Conservation (phyloP, 139 green algal species). For the Picochlorum sp. region DNA sequence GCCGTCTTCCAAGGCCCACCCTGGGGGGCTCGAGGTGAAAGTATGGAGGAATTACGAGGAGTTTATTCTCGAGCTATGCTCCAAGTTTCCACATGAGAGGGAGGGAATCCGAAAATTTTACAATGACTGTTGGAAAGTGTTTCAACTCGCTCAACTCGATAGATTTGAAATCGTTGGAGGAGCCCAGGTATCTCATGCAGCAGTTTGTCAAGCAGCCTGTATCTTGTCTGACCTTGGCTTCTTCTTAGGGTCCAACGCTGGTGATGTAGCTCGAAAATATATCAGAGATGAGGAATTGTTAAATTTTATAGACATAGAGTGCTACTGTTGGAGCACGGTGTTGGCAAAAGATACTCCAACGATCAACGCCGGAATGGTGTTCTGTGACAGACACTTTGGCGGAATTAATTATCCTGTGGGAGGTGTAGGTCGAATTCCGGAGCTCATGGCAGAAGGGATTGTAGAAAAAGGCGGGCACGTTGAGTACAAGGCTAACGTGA, state of each 20-base stretch:
- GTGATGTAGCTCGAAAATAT: constrained; percentile 72
- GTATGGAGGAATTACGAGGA: constrained; percentile 84
- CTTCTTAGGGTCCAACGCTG: constrained; percentile 71
- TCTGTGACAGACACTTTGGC: constrained; percentile 81
- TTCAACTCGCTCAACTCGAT: constrained; percentile 79
- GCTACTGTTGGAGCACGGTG: constrained; percentile 93
- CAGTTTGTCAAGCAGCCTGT: constrained; percentile 61
- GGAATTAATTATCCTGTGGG: constrained; percentile 94
- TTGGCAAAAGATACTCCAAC: constrained; percentile 80
- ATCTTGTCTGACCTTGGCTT: constrained; percentile 74
- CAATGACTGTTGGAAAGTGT: constrained; percentile 83
- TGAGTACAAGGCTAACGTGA: constrained; percentile 87
- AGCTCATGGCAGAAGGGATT: constrained; percentile 61
- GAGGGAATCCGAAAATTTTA: constrained; percentile 85
- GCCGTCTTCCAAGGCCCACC: constrained; percentile 46
- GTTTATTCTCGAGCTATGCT: constrained; percentile 76
- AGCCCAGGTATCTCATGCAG: constrained; percentile 81
- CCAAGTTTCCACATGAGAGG: constrained; percentile 75
- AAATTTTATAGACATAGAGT: constrained; percentile 93
- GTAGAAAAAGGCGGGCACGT: constrained; percentile 64
- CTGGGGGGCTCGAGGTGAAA: constrained; percentile 64
- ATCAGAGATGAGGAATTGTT: constrained; percentile 88
- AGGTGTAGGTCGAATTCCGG: constrained; percentile 77
- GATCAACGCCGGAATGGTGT: constrained; percentile 93
- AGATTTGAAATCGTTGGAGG: constrained; percentile 91